A percentile compares a stretch with the other conserved stretches of the same genome.
Conservation (phyloP, 129 eudicot species). For the Lonicera japonica region DNA sequence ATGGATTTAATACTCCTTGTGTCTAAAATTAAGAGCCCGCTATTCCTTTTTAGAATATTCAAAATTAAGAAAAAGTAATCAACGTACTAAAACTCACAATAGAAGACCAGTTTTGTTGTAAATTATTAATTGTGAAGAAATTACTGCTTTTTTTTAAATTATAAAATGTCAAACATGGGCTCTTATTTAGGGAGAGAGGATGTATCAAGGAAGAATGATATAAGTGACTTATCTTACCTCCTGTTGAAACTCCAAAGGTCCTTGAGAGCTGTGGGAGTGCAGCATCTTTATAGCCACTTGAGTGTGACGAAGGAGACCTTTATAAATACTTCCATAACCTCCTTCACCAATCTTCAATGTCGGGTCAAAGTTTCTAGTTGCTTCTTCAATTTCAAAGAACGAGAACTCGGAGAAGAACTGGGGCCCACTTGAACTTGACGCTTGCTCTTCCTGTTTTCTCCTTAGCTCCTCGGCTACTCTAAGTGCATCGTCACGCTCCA, state of each 20-base stretch:
- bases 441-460: slow-evolving; percentile 32
- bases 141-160: no score
- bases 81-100: no score
- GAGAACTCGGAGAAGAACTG: slow-evolving; percentile 51
- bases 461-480: slow-evolving; percentile 47
- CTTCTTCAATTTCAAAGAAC: slow-evolving; percentile 58
- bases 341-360: slow-evolving; percentile 83
- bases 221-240: slow-evolving; percentile 51
- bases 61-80: no score
- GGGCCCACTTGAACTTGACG: slow-evolving; percentile 34
- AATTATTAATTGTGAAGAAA: no score
- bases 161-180: no score
- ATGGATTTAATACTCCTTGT: no score
- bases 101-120: no score
- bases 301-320: slow-evolving; percentile 60
- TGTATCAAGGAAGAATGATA: not conserved
- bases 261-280: slow-evolving; percentile 64
- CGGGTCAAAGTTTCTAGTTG: slow-evolving; percentile 57
- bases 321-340: slow-evolving; percentile 74
- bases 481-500: slow-evolving; percentile 56
- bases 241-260: slow-evolving; percentile 70
- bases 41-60: no score
- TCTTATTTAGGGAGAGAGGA: no score
- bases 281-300: slow-evolving; percentile 77
- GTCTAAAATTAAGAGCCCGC: no score